A percentile compares a stretch with the other conserved stretches of the same genome.
Evolutionary conservation across 495 filamentous ascomycete species (phyloP).

Genomic region (Aspergillus conjunctus): DNA sequence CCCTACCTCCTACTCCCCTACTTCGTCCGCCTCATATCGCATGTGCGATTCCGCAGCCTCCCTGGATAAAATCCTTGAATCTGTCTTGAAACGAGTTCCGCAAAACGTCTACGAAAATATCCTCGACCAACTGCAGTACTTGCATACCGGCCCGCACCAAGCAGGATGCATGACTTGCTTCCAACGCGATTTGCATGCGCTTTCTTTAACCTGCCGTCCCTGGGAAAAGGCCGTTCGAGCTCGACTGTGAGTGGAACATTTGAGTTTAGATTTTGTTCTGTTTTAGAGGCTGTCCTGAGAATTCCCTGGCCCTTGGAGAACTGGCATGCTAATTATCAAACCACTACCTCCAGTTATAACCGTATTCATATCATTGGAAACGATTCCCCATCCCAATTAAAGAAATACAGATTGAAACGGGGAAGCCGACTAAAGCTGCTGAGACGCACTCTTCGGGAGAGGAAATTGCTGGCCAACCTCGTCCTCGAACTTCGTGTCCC

Average conservation of each 20-base stretch:
- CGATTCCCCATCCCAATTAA: conserved; percentile 63
- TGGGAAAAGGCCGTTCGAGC: conserved; percentile 68
- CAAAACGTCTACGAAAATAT: conserved; percentile 61
- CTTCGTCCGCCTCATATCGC: conserved; percentile 39
- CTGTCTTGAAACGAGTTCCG: conserved; percentile 54
- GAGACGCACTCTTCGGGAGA: conserved; percentile 71
- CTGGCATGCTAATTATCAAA: conserved; percentile 18
- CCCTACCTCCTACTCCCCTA: conserved; percentile 43
- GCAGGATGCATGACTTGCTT: conserved; percentile 72
- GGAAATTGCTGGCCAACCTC: conserved; percentile 67
- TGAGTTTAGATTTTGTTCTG: neutral
- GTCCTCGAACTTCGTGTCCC: conserved; percentile 77
- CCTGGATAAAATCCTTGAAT: conserved; percentile 36
- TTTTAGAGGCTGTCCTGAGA: neutral
- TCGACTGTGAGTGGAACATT: conserved; percentile 56
- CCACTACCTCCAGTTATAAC: conserved; percentile 56
- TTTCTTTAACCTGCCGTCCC: conserved; percentile 66
- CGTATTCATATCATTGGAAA: conserved; percentile 68
- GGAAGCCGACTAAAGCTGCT: conserved; percentile 73
- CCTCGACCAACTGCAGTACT: conserved; percentile 48
- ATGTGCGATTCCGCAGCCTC: conserved; percentile 43
- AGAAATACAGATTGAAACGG: conserved; percentile 66
- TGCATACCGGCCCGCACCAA: conserved; percentile 49
- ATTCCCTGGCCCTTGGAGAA: neutral
- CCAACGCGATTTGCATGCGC: conserved; percentile 70